Conservation (phyloP, 345 rosid genomes). For the Pugionium dolabratum region DNA sequence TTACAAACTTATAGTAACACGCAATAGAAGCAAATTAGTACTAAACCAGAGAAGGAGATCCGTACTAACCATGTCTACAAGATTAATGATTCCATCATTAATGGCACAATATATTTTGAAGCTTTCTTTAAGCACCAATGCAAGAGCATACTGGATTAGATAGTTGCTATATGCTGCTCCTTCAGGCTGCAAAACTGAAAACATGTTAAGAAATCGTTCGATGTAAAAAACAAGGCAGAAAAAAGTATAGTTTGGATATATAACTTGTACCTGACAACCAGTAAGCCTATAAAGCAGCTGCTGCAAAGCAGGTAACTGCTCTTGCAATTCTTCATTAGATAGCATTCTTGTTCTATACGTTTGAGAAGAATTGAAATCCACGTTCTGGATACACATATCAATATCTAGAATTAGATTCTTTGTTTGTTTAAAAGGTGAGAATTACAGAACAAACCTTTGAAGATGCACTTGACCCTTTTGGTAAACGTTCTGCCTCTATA, state of each 20-base stretch:
- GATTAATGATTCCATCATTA: conserved; percentile 81
- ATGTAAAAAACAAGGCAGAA: background rate
- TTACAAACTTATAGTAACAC: background rate
- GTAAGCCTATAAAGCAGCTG: conserved; percentile 83
- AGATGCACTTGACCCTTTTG: conserved; percentile 38
- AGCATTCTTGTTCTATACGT: conserved; percentile 79
- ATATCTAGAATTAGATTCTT: background rate
- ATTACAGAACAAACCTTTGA: conserved; percentile 36
- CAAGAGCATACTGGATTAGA: conserved; percentile 79
- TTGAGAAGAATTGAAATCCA: conserved; percentile 31
- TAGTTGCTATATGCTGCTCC: conserved; percentile 80
- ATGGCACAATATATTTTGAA: conserved; percentile 86
- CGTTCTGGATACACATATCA: conserved; percentile 17
- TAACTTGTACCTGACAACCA: conserved; percentile 72
- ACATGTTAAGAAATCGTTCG: conserved; percentile 25
- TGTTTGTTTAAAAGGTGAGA: background rate
- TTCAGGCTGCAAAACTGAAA: conserved; percentile 69
- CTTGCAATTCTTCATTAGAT: conserved; percentile 74
- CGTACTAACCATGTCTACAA: conserved; percentile 81
- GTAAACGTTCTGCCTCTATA: conserved; percentile 61
- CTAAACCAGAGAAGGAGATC: conserved; percentile 13
- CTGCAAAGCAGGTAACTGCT: conserved; percentile 90
- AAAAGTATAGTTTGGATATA: background rate
- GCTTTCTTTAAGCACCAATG: conserved; percentile 59
- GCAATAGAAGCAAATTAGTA: conserved; percentile 24